phyloP scores from a whole-genome alignment of 2,329 filamentous ascomycete species.

The Diplodia scrobiculata region DNA sequence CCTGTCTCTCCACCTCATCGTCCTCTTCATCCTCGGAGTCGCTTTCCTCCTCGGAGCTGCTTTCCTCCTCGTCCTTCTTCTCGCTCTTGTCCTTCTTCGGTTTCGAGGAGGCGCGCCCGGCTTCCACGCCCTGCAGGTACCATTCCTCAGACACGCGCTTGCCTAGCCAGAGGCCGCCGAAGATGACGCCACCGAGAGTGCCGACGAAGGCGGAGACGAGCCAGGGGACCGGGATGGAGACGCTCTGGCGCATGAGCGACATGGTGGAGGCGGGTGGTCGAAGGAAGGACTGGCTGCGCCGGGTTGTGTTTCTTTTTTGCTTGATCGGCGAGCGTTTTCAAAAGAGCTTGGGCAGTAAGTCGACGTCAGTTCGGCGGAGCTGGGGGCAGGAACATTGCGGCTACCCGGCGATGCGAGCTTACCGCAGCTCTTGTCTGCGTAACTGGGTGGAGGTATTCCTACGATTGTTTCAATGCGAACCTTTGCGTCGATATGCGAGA shows the following conservation, averaged over 20 bases:
- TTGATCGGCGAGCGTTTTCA: constrained; percentile 5
- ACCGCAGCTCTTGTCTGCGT: neutral
- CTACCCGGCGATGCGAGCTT: neutral
- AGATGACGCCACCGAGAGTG: constrained; percentile 22
- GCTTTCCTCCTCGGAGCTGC: constrained; percentile 47
- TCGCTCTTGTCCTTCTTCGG: constrained; percentile 29
- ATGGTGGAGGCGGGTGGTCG: neutral
- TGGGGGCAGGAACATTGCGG: neutral
- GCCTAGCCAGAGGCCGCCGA: constrained; percentile 16
- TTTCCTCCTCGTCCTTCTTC: constrained; percentile 40
- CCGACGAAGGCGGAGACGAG: constrained; percentile 20
- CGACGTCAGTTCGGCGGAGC: constrained; percentile 20
- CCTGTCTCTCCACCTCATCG: constrained; percentile 34
- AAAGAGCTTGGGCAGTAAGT: neutral
- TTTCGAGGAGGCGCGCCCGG: constrained; percentile 31
- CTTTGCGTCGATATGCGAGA: neutral
- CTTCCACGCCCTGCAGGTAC: constrained; percentile 17
- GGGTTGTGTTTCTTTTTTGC: neutral
- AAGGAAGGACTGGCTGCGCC: neutral
- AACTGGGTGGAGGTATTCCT: neutral
- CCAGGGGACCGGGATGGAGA: constrained; percentile 19
- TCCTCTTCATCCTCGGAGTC: constrained; percentile 41
- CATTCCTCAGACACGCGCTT: constrained; percentile 16
- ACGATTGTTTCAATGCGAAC: neutral
- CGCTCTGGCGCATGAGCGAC: constrained; percentile 4